Conservation (phyloP, 2,329 filamentous ascomycete species). For the Aureobasidium subglaciale region DNA sequence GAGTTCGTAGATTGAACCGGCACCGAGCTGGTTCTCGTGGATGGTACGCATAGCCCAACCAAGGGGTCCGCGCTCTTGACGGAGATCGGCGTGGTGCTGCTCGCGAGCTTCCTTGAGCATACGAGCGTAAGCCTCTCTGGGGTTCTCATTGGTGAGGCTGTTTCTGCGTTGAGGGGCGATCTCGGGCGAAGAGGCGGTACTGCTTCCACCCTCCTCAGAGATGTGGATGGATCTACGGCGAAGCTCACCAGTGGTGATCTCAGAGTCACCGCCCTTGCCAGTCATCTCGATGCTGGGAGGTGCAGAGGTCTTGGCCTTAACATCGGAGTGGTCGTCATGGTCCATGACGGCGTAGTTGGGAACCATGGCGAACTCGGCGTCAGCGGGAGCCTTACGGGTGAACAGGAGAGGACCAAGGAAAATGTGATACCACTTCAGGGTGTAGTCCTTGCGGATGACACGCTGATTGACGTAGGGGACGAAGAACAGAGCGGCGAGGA, state of each 20-base stretch:
- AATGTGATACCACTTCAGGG: conserved; percentile 28
- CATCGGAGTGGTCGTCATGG: conserved; percentile 48
- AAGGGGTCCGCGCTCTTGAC: conserved; percentile 58
- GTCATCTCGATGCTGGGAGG: neutral
- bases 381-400: conserved; percentile 48
- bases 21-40: conserved; percentile 64
- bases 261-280: neutral
- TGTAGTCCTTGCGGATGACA: conserved; percentile 28
- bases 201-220: neutral
- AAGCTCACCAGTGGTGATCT: neutral
- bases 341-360: conserved; percentile 75
- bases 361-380: conserved; percentile 50
- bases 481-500: conserved; percentile 38
- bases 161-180: neutral
- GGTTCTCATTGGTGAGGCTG: neutral
- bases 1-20: conserved; percentile 66
- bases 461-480: conserved; percentile 28
- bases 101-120: conserved; percentile 38
- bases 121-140: neutral
- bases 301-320: conserved; percentile 21
- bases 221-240: conserved; percentile 3
- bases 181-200: neutral
- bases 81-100: conserved; percentile 42
- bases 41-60: conserved; percentile 77
- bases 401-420: conserved; percentile 30